Base-by-base conservation (phyloP, 208 protist species). In the Jaenimonas drosophilae region DNA sequence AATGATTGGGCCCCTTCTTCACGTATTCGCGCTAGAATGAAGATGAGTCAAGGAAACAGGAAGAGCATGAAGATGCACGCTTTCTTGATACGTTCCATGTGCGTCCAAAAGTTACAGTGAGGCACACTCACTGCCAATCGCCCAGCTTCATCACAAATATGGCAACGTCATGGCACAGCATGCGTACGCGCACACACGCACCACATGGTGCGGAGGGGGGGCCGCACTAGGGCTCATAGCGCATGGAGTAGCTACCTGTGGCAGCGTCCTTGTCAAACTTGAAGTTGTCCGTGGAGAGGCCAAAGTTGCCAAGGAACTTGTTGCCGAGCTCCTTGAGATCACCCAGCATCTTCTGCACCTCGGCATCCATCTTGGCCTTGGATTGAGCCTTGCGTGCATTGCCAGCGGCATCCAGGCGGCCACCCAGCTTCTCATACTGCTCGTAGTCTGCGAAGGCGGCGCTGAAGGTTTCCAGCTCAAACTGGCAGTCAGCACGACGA, bases 291-390 rank as follows among this genome's bases (percentile, higher is more conserved):
- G 92, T 94, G 1, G 77, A 95, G 9, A 99, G 48, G 7, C 97
- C 97, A 68, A 99, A 97, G 49, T 91, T 94, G 17, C 94, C 91
- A 5, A 99, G 69, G 26, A 98, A 63, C n/a, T 70, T 78, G 61
- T 98, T 98, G 4, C 97, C 97, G 1, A 99, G 49, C 42, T 96
- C 80, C 64, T 98, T 98, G 30, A 99, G 68, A 40, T 98, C 81
- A 20, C 85, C 76, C 19, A 97, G 29, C 91, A 97, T 97, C 59
- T 97, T 93, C 43, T 95, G 69, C 76, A 95, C 88, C 44, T 97
- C 87, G 30, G 77, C 67, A 43, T 98, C 89, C 36, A 88, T 70
- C 59, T 96, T 89, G 23, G 39, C 61, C 52, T 95, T 93, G 0
- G 90, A 64, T 16, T 54, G 34, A 11, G 56, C 65, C 39, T 82